Evolutionary conservation across 129 eudicot genomes (phyloP).

Genomic region (Glebionis coronaria): DNA sequence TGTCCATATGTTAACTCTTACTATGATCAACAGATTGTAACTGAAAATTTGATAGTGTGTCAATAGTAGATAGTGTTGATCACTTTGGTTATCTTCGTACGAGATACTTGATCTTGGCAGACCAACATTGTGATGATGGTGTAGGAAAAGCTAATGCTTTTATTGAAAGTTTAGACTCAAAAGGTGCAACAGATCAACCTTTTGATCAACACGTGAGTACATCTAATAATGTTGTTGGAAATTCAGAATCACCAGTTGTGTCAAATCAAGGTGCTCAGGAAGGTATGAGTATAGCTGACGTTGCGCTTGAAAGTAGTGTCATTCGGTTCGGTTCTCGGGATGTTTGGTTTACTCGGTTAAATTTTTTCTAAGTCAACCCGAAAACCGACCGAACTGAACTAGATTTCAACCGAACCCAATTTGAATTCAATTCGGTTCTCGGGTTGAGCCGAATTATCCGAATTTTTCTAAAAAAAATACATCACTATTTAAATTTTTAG

Average conservation of each 20-base stretch:
- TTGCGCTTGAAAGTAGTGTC: slow-evolving; percentile 16
- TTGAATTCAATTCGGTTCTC: too few relatives aligned
- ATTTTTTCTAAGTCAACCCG: too few relatives aligned
- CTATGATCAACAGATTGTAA: background rate
- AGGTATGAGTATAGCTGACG: slow-evolving; percentile 15
- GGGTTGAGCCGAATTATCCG: too few relatives aligned
- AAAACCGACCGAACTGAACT: too few relatives aligned
- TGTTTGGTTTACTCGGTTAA: too few relatives aligned
- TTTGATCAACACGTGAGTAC: slow-evolving; percentile 8
- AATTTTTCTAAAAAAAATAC: too few relatives aligned
- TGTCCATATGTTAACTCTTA: too few relatives aligned
- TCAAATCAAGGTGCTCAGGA: slow-evolving; percentile 10
- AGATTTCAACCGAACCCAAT: too few relatives aligned
- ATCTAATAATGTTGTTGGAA: too few relatives aligned
- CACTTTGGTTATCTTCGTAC: slow-evolving; percentile 5
- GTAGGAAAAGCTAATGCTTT: slow-evolving; percentile 24
- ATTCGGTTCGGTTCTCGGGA: too few relatives aligned
- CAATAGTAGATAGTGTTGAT: background rate
- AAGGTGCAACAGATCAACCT: slow-evolving; percentile 6
- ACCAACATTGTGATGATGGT: slow-evolving; percentile 45
- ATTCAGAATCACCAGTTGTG: background rate
- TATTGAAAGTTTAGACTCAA: slow-evolving; percentile 8
- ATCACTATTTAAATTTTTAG: too few relatives aligned
- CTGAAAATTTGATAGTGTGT: slow-evolving; percentile 12
- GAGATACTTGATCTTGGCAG: slow-evolving; percentile 46